Evolutionary conservation across 2,329 filamentous ascomycete genomes (phyloP).

Genomic region (Colletotrichum sp.): DNA sequence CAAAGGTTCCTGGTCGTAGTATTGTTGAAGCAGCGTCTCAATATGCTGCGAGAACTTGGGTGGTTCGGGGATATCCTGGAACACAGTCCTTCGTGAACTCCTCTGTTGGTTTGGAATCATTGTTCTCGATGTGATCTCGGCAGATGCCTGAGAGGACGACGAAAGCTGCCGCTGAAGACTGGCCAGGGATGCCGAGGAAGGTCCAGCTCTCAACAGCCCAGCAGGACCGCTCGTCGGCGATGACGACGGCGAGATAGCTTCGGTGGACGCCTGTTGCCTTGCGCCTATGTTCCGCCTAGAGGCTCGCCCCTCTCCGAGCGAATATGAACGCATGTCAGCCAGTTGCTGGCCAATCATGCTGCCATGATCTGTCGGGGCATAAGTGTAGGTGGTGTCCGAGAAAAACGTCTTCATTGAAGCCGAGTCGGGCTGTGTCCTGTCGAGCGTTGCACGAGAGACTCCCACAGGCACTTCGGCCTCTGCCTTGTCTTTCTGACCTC

Average conservation of each 20-base stretch:
- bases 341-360: neutral
- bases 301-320: neutral
- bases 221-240: slow-evolving; percentile 23
- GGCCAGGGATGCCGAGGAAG: slow-evolving; percentile 18
- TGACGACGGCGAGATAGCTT: slow-evolving; percentile 17
- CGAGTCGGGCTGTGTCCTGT: neutral
- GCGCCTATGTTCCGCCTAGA: neutral
- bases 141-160: neutral
- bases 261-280: neutral
- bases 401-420: slow-evolving; percentile 7
- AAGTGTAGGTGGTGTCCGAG: slow-evolving; percentile 1
- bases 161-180: neutral
- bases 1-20: slow-evolving; percentile 51
- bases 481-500: neutral
- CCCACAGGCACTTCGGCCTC: neutral
- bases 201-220: slow-evolving; percentile 24
- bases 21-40: slow-evolving; percentile 56
- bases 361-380: neutral
- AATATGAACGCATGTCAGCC: neutral
- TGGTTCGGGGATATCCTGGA: slow-evolving; percentile 43
- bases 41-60: slow-evolving; percentile 54
- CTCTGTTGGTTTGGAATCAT: slow-evolving; percentile 52
- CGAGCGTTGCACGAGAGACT: neutral
- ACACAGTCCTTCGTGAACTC: slow-evolving; percentile 41
- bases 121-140: slow-evolving; percentile 38